A percentile compares a stretch with the other conserved stretches of the same genome.
Conservation (phyloP, 305 asterid species). For the Andrographis paniculata region DNA sequence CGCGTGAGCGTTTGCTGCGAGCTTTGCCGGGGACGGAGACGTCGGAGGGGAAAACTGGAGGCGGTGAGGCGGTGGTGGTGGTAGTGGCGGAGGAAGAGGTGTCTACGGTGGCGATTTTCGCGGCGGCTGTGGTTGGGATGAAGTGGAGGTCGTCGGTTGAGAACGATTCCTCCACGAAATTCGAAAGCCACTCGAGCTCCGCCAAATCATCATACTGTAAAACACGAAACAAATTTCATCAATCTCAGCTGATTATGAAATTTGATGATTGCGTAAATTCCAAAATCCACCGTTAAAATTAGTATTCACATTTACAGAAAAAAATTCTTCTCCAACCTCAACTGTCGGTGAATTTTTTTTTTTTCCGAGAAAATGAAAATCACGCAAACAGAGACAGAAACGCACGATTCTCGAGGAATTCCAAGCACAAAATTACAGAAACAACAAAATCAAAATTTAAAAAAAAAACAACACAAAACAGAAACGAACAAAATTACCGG, state of each 20-base stretch:
- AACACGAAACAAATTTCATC: neutral
- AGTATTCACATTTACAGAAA: too few species aligned
- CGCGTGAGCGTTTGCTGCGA: constrained; percentile 93
- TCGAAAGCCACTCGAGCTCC: constrained; percentile 97
- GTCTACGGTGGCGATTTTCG: constrained; percentile 24
- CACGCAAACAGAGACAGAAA: neutral
- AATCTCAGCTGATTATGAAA: too few species aligned
- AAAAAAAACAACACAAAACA: neutral
- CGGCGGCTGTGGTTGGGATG: constrained; percentile 31
- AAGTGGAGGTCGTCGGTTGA: constrained; percentile 74
- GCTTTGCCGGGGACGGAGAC: constrained; percentile 89
- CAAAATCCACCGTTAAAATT: neutral
- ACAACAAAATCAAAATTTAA: too few species aligned
- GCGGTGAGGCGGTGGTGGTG: constrained; percentile 21
- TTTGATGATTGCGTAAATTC: too few species aligned
- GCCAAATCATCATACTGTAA: constrained; percentile 82
- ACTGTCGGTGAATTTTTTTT: constrained; percentile 51
- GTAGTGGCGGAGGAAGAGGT: constrained; percentile 44
- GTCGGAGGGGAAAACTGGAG: constrained; percentile 50
- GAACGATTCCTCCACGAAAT: constrained; percentile 92
- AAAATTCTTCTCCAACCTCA: constrained; percentile 10
- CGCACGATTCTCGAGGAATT: constrained; percentile 33
- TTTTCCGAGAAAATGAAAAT: neutral
- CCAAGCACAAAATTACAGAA: constrained; percentile 37
- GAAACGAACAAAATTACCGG: constrained; percentile 48